phyloP scores from a whole-genome alignment of 2,329 filamentous ascomycete genomes.

The Aureobasidium musti region DNA sequence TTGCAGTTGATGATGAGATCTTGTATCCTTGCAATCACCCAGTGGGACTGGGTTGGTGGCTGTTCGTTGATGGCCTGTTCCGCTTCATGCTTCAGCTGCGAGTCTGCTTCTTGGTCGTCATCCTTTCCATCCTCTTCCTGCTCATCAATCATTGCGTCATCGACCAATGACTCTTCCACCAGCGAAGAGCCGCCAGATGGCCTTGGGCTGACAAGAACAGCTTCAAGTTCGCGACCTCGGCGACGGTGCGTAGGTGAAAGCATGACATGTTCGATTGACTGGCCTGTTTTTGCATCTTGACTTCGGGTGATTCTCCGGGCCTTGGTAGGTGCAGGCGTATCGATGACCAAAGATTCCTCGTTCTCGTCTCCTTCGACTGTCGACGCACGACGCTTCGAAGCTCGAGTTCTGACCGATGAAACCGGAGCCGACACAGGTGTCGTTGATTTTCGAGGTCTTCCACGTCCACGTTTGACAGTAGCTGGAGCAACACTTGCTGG shows the following conservation, averaged over 20 bases:
- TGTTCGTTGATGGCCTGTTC: slow-evolving; percentile 33
- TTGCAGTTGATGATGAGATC: slow-evolving; percentile 62
- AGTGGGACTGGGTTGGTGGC: slow-evolving; percentile 42
- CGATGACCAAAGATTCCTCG: slow-evolving; percentile 30
- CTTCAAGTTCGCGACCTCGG: slow-evolving; percentile 5
- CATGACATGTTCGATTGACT: slow-evolving; percentile 9
- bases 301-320: slow-evolving; percentile 35
- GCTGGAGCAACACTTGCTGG: slow-evolving; percentile 4
- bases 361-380: slow-evolving; percentile 29
- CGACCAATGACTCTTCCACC: not conserved
- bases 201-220: slow-evolving; percentile 6
- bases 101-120: slow-evolving; percentile 23
- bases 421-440: slow-evolving; percentile 30
- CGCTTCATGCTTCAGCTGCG: slow-evolving; percentile 25
- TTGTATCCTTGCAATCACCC: slow-evolving; percentile 58
- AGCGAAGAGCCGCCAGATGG: not conserved
- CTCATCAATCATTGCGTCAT: not conserved
- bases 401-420: slow-evolving; percentile 20
- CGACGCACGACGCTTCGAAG: slow-evolving; percentile 39
- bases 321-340: slow-evolving; percentile 35
- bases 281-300: slow-evolving; percentile 30
- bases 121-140: slow-evolving; percentile 2
- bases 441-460: slow-evolving; percentile 36
- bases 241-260: slow-evolving; percentile 5
- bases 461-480: slow-evolving; percentile 36